These are phyloP conservation scores for Puya raimondii DNA, from an alignment of 176 grass and related monocot genomes.

Conservation along the genomic window DNA sequence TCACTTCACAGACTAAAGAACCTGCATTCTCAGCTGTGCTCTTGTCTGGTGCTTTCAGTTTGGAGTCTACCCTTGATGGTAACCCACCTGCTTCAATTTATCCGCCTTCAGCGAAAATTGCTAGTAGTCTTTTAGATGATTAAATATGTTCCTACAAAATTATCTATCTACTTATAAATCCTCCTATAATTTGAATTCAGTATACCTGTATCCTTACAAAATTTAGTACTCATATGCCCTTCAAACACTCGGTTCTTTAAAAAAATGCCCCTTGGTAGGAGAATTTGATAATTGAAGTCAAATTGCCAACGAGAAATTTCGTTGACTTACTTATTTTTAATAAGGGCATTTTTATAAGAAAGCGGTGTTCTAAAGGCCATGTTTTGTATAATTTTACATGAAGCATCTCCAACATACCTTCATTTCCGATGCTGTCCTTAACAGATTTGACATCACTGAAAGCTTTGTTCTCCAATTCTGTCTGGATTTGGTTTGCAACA, in stretches of 20 bases:
- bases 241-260: too few species aligned
- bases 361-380: background rate
- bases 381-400: too few species aligned
- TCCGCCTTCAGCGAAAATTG: constrained; percentile 11
- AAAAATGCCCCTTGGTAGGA: too few species aligned
- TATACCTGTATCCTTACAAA: too few species aligned
- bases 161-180: too few species aligned
- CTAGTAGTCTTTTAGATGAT: background rate
- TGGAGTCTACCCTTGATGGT: background rate
- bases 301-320: too few species aligned
- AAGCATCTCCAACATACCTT: constrained; percentile 18
- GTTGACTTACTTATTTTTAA: background rate
- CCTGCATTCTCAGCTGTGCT: constrained; percentile 19
- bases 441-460: constrained; percentile 8
- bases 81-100: constrained; percentile 31
- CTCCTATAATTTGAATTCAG: too few species aligned
- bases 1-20: constrained; percentile 28
- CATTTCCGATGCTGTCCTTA: constrained; percentile 25
- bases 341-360: constrained; percentile 2
- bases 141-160: too few species aligned
- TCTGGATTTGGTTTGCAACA: constrained; percentile 23
- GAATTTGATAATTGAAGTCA: too few species aligned
- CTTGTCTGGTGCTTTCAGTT: constrained; percentile 19
- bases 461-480: constrained; percentile 22
- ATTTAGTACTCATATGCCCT: too few species aligned